Evolutionary conservation across 768 basidiomycete genomes (phyloP).

Genomic region (Russula griseocarnosa): DNA sequence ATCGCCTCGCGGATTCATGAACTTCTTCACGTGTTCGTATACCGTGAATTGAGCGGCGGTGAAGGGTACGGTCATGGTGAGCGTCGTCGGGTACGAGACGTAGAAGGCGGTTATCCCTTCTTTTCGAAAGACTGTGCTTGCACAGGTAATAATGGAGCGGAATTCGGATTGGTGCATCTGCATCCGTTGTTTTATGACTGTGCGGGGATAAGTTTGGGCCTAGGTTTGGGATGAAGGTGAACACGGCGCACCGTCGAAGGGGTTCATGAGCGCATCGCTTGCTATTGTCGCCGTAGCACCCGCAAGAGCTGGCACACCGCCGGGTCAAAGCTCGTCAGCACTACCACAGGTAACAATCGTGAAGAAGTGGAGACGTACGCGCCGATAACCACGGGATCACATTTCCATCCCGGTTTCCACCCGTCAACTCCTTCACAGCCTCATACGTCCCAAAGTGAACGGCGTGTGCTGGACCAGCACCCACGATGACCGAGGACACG

Average conservation of each 20-base stretch:
- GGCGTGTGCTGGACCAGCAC: constrained; percentile 97
- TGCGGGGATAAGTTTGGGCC: constrained; percentile 5
- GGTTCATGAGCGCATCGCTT: constrained; percentile 98
- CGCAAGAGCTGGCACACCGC: constrained; percentile 60
- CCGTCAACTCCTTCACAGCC: constrained; percentile 86
- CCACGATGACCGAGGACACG: constrained; percentile 91
- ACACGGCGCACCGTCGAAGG: constrained; percentile 82
- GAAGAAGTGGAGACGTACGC: constrained; percentile 51
- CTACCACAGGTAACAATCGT: not conserved
- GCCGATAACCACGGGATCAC: constrained; percentile 86
- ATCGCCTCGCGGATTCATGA: constrained; percentile 77
- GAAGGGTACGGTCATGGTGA: constrained; percentile 95
- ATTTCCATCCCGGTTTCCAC: constrained; percentile 64
- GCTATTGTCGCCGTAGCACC: constrained; percentile 94
- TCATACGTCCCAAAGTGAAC: constrained; percentile 97
- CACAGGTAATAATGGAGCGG: constrained; percentile 82
- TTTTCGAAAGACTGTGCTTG: constrained; percentile 72
- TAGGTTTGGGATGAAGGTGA: constrained; percentile 7
- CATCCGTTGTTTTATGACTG: constrained; percentile 99
- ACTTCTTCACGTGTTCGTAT: constrained; percentile 86
- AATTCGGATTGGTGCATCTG: constrained; percentile 93
- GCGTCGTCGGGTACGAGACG: constrained; percentile 96
- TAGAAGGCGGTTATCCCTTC: constrained; percentile 94
- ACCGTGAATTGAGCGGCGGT: constrained; percentile 97
- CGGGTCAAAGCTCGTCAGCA: not conserved